Conservation (phyloP, 495 filamentous ascomycete genomes). For the Cairneyella variabilis region DNA sequence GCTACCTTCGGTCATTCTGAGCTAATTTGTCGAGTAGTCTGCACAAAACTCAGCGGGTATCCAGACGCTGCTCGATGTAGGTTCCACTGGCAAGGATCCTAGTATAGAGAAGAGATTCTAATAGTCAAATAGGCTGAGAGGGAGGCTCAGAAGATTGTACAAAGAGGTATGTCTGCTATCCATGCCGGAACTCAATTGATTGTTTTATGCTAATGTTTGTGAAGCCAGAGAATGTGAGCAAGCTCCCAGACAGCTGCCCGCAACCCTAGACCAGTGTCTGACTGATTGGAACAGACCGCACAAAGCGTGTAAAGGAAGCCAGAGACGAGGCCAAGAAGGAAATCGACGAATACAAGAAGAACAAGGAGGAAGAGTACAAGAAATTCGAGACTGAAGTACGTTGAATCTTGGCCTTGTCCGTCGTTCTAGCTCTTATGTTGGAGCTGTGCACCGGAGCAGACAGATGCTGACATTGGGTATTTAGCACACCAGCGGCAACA, state of each 20-base stretch:
- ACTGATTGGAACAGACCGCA: constrained; percentile 64
- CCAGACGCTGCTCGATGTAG: constrained; percentile 96
- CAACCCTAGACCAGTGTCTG: not conserved
- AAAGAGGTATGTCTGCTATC: not conserved
- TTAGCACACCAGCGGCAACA: constrained; percentile 52
- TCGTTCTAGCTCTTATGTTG: not conserved
- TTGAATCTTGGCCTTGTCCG: constrained; percentile 13
- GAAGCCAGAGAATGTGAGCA: constrained; percentile 70
- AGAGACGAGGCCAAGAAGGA: constrained; percentile 95
- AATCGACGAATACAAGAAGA: constrained; percentile 86
- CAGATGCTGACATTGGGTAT: constrained; percentile 1
- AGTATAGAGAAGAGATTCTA: constrained; percentile 4
- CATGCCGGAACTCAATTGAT: not conserved
- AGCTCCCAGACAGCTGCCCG: not conserved
- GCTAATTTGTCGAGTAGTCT: constrained; percentile 53
- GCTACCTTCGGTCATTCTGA: not conserved
- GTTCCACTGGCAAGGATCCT: constrained; percentile 24
- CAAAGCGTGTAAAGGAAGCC: constrained; percentile 93
- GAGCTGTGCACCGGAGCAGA: not conserved
- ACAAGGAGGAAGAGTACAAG: constrained; percentile 94
- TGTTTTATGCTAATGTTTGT: constrained; percentile 29
- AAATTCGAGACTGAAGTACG: constrained; percentile 87
- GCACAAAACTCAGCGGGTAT: constrained; percentile 98
- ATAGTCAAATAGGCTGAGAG: constrained; percentile 71
- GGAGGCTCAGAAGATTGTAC: constrained; percentile 95